A percentile compares a stretch with the other conserved stretches of the same genome.
These are phyloP conservation scores for Backusella luteola DNA, from an alignment of 192 early-diverging fungal species.

Conservation along the genomic window DNA sequence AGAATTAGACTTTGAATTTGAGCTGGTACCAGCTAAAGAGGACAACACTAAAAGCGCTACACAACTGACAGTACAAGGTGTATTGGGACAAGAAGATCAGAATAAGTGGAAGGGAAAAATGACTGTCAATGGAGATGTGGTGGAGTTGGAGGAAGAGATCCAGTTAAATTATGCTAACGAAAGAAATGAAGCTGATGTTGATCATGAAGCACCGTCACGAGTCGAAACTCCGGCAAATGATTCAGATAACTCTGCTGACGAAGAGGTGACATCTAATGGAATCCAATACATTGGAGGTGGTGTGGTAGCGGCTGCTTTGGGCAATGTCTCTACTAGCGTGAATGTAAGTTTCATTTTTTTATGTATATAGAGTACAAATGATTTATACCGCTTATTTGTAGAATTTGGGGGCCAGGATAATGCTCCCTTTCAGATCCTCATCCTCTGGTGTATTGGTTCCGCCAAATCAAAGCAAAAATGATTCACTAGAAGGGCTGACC, in stretches of 20 bases:
- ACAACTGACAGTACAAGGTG: conserved; percentile 24
- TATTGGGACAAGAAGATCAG: conserved; percentile 24
- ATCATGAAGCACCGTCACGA: background rate
- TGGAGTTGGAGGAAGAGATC: conserved; percentile 12
- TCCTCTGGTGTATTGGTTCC: background rate
- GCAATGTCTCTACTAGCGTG: conserved; percentile 9
- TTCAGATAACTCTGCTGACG: background rate
- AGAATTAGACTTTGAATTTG: conserved; percentile 18
- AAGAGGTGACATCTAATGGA: background rate
- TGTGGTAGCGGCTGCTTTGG: conserved; percentile 13
- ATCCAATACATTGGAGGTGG: conserved; percentile 12
- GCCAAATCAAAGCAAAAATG: background rate
- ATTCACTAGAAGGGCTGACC: background rate
- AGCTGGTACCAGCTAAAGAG: conserved; percentile 15
- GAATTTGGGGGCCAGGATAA: conserved; percentile 9
- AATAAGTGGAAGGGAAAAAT: conserved; percentile 27
- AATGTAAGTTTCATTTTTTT: conserved; percentile 8
- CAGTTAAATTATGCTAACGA: background rate
- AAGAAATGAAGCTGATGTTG: background rate
- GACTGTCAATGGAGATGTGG: conserved; percentile 27
- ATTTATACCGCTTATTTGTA: background rate
- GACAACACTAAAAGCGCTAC: background rate
- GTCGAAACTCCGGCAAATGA: background rate
- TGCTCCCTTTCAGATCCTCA: background rate
- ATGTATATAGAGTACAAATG: background rate